phyloP scores from a whole-genome alignment of 192 early-diverging fungal species.

The Mortierella antarctica region DNA sequence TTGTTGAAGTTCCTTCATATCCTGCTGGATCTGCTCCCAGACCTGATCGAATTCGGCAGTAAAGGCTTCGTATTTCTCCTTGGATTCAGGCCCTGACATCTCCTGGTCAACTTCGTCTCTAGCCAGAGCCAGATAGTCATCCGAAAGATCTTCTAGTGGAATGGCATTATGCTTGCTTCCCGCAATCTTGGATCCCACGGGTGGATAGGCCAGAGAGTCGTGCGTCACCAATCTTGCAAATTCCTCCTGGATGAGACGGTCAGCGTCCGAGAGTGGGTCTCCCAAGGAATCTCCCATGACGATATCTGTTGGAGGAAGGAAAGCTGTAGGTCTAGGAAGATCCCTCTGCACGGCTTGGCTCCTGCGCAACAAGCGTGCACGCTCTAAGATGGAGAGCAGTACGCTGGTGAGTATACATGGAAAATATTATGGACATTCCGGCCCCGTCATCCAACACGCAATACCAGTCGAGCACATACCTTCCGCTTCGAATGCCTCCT shows the following conservation, averaged over 20 bases:
- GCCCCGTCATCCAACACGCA: no score
- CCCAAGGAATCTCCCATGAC: slow-evolving; percentile 24
- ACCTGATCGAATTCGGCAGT: slow-evolving; percentile 34
- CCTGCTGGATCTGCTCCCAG: slow-evolving; percentile 38
- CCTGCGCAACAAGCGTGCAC: slow-evolving; percentile 67
- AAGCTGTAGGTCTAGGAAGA: slow-evolving; percentile 77
- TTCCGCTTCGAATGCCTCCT: slow-evolving; percentile 61
- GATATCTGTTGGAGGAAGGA: slow-evolving; percentile 23
- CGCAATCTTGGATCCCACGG: slow-evolving; percentile 67
- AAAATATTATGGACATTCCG: neutral
- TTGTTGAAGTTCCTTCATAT: slow-evolving; percentile 9
- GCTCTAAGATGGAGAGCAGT: slow-evolving; percentile 21
- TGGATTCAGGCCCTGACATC: slow-evolving; percentile 49
- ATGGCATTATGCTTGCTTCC: slow-evolving; percentile 36
- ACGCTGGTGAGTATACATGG: neutral
- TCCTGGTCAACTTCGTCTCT: slow-evolving; percentile 53
- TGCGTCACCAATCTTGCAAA: slow-evolving; percentile 74
- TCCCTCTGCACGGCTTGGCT: slow-evolving; percentile 80
- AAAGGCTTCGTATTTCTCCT: slow-evolving; percentile 41
- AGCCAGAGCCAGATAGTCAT: slow-evolving; percentile 68
- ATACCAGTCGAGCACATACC: slow-evolving; percentile 18
- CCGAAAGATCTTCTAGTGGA: slow-evolving; percentile 62
- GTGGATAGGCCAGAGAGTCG: slow-evolving; percentile 80
- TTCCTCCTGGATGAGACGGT: slow-evolving; percentile 76
- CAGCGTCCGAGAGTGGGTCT: slow-evolving; percentile 51